Evolutionary conservation across 192 early-diverging fungal species (phyloP).

Genomic region (Pilobolus umbonatus): DNA sequence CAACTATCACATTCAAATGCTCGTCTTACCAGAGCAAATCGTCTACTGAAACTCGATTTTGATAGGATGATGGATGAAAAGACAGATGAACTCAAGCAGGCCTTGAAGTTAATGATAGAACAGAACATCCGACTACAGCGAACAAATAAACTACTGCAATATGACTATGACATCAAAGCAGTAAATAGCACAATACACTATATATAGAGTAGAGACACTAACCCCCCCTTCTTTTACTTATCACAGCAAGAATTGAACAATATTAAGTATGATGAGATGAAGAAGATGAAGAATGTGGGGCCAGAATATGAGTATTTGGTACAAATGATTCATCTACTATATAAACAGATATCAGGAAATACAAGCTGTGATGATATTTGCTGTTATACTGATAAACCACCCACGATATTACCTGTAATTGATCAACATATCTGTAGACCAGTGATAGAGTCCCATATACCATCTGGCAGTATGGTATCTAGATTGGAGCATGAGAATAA

Average conservation of each 20-base stretch:
- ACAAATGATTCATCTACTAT: slow-evolving; percentile 35
- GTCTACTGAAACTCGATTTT: slow-evolving; percentile 27
- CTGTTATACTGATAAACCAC: slow-evolving; percentile 30
- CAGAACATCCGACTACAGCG: slow-evolving; percentile 31
- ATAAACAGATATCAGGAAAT: slow-evolving; percentile 33
- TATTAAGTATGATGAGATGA: slow-evolving; percentile 22
- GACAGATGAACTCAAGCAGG: slow-evolving; percentile 26
- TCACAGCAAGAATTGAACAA: slow-evolving; percentile 24
- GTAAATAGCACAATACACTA: slow-evolving; percentile 10
- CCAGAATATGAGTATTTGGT: slow-evolving; percentile 43
- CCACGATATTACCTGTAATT: slow-evolving; percentile 14
- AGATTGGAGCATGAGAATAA: slow-evolving; percentile 26
- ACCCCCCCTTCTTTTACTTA: neutral
- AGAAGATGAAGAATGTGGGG: slow-evolving; percentile 26
- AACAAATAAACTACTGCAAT: slow-evolving; percentile 22
- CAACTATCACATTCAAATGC: slow-evolving; percentile 29
- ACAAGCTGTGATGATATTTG: slow-evolving; percentile 29
- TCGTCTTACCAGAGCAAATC: slow-evolving; percentile 30
- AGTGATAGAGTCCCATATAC: slow-evolving; percentile 24
- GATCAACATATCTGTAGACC: slow-evolving; percentile 36
- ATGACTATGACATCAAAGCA: slow-evolving; percentile 18
- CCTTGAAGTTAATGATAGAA: slow-evolving; percentile 14
- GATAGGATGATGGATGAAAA: slow-evolving; percentile 29
- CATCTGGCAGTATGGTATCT: slow-evolving; percentile 7
- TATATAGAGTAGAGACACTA: neutral